Evolutionary conservation across 164 flowering plant genomes (phyloP), one percentile per base, ranked within the genome.

Genomic region (Sedum album): DNA sequence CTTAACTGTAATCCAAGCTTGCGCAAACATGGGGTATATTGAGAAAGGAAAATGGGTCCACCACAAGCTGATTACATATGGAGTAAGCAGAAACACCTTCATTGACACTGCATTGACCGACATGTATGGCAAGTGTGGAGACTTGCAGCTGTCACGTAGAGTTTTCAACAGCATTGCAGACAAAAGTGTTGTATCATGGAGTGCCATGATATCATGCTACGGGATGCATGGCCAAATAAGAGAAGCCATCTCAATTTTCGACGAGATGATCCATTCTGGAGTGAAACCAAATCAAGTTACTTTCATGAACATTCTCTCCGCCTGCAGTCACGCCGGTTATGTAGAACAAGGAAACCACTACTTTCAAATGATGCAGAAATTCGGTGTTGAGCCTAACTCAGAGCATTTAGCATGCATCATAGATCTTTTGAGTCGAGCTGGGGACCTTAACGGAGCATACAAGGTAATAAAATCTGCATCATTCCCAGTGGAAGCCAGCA

Each of bases 111-210:
- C 94, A 71, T 75, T 89, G 18, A 67, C 38, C 18, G 89, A 91
- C 73, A 91, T 89, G 97, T 91, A 89, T 70, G 84, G 88, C 39
- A 90, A 90, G 71, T 88, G 87, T 74, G 96, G 97, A 72, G 85
- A 86, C 68, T 78, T 89, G 68, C 69, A 51, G 66, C 73, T 77
- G 74, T 90, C 96, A 46, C 73, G 69, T 53, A 42, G 63, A 41
- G 76, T 92, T 62, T 92, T 92, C 31, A 77, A 84, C 49, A 73
- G 60, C 72, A 83, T 83, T 79, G 66, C 65, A 23, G 83, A 83
- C 31, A 78, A 75, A 67, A 87, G 74, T 68, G 79, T 86, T 38
- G 89, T 82, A 0, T 80, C 96, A 20, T 92, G 96, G 96, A 90
- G 88, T 79, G 79, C 79, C 57, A 87, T 90, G 86, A 85, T 90